Percentiles rank a stretch among this genome's conserved stretches.
phyloP scores from a whole-genome alignment of 2,329 filamentous ascomycete species.

The Cercospora sp. region DNA sequence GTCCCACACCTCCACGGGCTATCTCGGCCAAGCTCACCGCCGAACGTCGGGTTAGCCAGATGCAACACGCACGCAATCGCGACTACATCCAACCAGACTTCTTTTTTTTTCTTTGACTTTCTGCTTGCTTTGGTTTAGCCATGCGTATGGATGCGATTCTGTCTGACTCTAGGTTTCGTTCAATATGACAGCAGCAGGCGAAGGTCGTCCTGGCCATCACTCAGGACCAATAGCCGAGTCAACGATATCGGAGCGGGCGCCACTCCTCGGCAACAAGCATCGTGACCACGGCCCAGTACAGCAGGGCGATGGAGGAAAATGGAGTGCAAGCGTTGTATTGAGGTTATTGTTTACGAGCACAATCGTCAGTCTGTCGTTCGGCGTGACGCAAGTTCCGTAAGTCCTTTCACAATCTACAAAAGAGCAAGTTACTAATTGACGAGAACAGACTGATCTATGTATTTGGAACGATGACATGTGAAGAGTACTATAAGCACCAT shows the following conservation, averaged over 20 bases:
- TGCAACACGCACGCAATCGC: constrained; percentile 10
- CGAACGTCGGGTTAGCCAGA: background rate
- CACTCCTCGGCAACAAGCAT: background rate
- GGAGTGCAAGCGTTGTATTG: constrained; percentile 39
- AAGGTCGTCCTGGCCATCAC: background rate
- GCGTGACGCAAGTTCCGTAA: constrained; percentile 52
- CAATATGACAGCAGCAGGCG: constrained; percentile 4
- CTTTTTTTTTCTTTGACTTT: background rate
- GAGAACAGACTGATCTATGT: constrained; percentile 56
- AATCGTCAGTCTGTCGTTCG: constrained; percentile 57
- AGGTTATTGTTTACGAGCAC: constrained; percentile 61
- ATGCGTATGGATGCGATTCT: background rate
- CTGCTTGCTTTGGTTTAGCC: background rate
- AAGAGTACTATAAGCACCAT: constrained; percentile 65
- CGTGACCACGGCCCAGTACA: background rate
- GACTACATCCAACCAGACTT: constrained; percentile 1
- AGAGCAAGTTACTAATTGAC: background rate
- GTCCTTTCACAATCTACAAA: constrained; percentile 7
- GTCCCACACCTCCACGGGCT: constrained; percentile 9
- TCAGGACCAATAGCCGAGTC: background rate
- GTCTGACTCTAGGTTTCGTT: background rate
- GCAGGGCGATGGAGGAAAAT: constrained; percentile 6
- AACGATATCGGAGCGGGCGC: constrained; percentile 11
- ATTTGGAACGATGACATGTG: constrained; percentile 71
- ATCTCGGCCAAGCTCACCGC: constrained; percentile 15